Evolutionary conservation across 805 yeast genomes (phyloP), one percentile per base, ranked within the genome.

Genomic region (Nematodospora valgi): DNA sequence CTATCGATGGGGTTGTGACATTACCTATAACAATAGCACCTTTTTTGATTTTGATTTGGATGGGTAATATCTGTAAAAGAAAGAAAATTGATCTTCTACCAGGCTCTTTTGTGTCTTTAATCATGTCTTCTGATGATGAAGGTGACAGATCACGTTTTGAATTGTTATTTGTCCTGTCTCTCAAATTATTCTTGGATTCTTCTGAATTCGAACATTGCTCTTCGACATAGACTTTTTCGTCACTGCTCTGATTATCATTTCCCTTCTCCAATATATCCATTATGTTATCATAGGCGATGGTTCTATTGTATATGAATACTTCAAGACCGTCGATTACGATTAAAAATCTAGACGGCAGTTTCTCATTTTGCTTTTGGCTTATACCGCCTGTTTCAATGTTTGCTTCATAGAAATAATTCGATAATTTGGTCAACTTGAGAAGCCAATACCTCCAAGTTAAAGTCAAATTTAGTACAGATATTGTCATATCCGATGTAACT

Each of bases 391-490:
- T 5, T 23, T 29, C 27, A 26, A n/a, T 11, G 4, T 32, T 18
- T 23, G 18, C 5, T 15, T 35, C 31, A 6, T 51, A 16, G 54
- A 44, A 49, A 33, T 64, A 58, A 23, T 59, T 62, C 2, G 75
- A 56, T 15, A 62, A 45, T 35, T 78, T 54, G 9, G 72, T 64
- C 21, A 59, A 45, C 4, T 65, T 60, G 34, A 86, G 45, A 12
- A 64, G 63, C 98, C 98, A 93, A 56, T 87, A 91, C 41, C 94
- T 60, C 98, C 98, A 93, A 0, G 95, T 85, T 18, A 91, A 52
- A 47, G 78, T 76, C 1, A 91, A 83, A 41, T 81, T 80, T 18
- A 85, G 70, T 1, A 85, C 68, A 7, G 86, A 74, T 1, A 86
- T 51, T 2, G 95, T 78, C 41, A 78, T 78, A 58, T 89, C 82